Evolutionary conservation across 345 rosid genomes (phyloP).

Genomic region (Heritiera fomes): DNA sequence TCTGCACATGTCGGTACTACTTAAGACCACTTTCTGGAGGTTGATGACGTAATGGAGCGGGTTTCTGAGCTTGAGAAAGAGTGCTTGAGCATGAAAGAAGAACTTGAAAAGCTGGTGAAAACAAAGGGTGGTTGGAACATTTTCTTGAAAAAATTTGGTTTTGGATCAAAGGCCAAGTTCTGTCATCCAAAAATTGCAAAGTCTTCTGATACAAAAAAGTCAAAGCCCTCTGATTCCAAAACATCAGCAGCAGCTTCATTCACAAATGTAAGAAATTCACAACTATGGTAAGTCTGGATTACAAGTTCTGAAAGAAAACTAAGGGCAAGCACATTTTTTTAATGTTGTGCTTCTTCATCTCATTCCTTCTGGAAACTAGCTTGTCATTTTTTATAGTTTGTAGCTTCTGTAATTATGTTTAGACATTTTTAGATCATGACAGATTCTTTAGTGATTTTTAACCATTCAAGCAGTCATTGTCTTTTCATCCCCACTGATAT

Average conservation of each 20-base stretch:
- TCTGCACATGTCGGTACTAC: constrained; percentile 19
- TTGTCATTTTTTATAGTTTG: background rate
- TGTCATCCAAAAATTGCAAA: constrained; percentile 28
- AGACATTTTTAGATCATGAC: background rate
- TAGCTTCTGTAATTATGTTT: constrained; percentile 6
- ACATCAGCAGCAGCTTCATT: constrained; percentile 21
- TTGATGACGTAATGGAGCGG: constrained; percentile 62
- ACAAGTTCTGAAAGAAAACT: constrained; percentile 15
- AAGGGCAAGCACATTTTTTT: background rate
- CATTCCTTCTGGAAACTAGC: background rate
- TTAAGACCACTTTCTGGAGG: constrained; percentile 34
- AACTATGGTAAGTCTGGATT: constrained; percentile 22
- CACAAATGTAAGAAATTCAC: constrained; percentile 27
- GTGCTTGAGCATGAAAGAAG: constrained; percentile 71
- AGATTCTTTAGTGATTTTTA: background rate
- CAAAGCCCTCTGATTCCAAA: constrained; percentile 26
- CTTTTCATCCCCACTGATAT: too few relatives aligned
- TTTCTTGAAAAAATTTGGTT: constrained; percentile 53
- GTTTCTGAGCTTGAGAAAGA: constrained; percentile 77
- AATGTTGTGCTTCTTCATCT: background rate
- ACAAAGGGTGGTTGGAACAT: constrained; percentile 64
- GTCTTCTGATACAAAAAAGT: constrained; percentile 25
- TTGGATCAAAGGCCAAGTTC: constrained; percentile 35
- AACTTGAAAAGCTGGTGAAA: constrained; percentile 65
- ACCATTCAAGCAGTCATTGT: background rate